These are phyloP conservation scores for Fusarium avenaceum DNA, from an alignment of 2,329 filamentous ascomycete species.

Conservation along the genomic window DNA sequence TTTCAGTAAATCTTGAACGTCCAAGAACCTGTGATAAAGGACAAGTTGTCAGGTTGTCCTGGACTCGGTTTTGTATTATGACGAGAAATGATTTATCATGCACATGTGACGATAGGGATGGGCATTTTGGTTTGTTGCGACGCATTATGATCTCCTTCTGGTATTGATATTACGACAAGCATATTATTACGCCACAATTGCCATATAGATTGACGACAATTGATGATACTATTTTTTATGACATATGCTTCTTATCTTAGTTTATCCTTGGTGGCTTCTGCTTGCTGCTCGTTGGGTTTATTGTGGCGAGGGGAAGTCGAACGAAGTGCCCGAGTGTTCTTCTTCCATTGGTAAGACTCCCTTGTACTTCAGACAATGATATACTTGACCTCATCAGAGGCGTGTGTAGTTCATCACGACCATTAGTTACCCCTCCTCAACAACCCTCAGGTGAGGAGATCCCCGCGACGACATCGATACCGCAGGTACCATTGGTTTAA, in stretches of 20 bases:
- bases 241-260: slow-evolving; percentile 3
- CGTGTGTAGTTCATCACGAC: neutral
- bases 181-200: slow-evolving; percentile 26
- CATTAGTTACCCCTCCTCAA: neutral
- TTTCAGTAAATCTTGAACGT: slow-evolving; percentile 45
- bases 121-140: slow-evolving; percentile 25
- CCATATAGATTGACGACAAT: slow-evolving; percentile 33
- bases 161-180: slow-evolving; percentile 31
- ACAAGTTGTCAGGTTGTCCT: slow-evolving; percentile 25
- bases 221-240: slow-evolving; percentile 9
- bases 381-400: neutral
- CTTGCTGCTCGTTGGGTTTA: neutral
- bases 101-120: slow-evolving; percentile 46
- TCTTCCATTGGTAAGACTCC: neutral
- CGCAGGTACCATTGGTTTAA: slow-evolving; percentile 1
- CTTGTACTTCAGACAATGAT: neutral
- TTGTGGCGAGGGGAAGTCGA: neutral
- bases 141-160: slow-evolving; percentile 23
- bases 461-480: neutral
- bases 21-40: slow-evolving; percentile 20
- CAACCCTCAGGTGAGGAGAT: slow-evolving; percentile 1
- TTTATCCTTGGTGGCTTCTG: slow-evolving; percentile 2
- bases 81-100: slow-evolving; percentile 42
- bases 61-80: slow-evolving; percentile 39
- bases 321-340: neutral